Percentiles rank a stretch among this genome's conserved stretches.
Conservation (phyloP, 345 rosid species). For the Arabidopsis thaliana region TAIR10.1 NC_003075.7:14718001-14718500, state of each 20-base stretch:
- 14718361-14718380: constrained; percentile 93
- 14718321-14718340: constrained; percentile 94
- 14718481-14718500: constrained; percentile 94
- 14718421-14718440: constrained; percentile 87
- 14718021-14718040: constrained; percentile 95
- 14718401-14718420: constrained; percentile 81
- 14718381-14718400: constrained; percentile 96
- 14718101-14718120: constrained; percentile 98
- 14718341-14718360: constrained; percentile 99
- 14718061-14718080: constrained; percentile 98
- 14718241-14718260: constrained; percentile 98
- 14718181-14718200: constrained; percentile 93
- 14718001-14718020: constrained; percentile 97
- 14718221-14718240: constrained; percentile 99
- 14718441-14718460: constrained; percentile 87
- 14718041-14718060: constrained; percentile 99
- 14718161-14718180: constrained; percentile 96
- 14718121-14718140: constrained; percentile 99
- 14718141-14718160: constrained; percentile 99
- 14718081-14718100: constrained; percentile 97
- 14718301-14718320: constrained; percentile 97
- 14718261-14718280: constrained; percentile 91
- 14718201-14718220: constrained; percentile 99
- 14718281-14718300: constrained; percentile 98
- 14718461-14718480: constrained; percentile 85